phyloP scores from a whole-genome alignment of 73 alveolate genomes.

The Paramecium biaurelia region DNA sequence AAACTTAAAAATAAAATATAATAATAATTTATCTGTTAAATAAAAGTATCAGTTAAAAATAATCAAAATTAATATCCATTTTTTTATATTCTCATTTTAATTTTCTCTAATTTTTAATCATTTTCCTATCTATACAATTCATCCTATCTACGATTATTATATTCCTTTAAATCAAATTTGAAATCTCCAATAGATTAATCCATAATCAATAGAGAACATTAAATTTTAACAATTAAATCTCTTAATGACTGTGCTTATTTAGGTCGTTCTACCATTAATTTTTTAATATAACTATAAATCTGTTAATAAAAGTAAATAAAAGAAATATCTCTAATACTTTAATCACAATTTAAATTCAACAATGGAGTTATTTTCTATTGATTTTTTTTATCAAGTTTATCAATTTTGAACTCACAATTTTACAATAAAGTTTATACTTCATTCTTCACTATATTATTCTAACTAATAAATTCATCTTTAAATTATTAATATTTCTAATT shows the following conservation, averaged over 20 bases:
- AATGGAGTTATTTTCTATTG: neutral
- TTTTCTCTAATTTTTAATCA: neutral
- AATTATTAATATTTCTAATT: neutral
- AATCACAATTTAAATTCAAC: neutral
- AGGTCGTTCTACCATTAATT: neutral
- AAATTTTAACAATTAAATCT: neutral
- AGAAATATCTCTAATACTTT: neutral
- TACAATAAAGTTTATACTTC: neutral
- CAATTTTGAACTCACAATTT: neutral
- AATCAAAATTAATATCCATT: conserved; percentile 17
- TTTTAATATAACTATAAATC: neutral
- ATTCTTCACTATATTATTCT: neutral
- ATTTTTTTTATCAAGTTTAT: neutral
- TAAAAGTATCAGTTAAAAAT: neutral
- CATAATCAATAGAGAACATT: neutral
- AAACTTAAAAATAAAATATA: neutral
- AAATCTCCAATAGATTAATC: neutral
- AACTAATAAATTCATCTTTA: neutral
- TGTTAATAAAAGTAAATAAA: neutral
- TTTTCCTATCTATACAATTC: neutral
- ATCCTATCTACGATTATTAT: neutral
- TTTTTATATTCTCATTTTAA: neutral
- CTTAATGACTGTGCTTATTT: neutral
- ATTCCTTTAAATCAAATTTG: neutral
- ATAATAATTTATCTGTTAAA: conserved; percentile 13